Evolutionary conservation across 2,329 filamentous ascomycete species (phyloP).

Genomic region (Alternaria triticina): DNA sequence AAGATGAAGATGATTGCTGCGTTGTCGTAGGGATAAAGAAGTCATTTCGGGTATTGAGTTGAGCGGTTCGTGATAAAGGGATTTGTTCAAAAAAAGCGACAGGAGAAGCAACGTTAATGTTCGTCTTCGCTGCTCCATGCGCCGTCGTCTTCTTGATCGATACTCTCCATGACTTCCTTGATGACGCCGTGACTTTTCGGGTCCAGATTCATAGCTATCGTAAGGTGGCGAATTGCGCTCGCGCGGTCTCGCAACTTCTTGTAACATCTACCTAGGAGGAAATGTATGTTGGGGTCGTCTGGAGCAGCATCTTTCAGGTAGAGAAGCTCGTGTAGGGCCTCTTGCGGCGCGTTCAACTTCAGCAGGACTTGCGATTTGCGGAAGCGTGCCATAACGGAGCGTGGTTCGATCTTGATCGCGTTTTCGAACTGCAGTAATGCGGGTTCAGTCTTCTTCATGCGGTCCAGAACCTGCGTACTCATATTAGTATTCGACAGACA

Average conservation of each 20-base stretch:
- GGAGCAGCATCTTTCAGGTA: constrained; percentile 90
- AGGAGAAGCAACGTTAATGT: constrained; percentile 15
- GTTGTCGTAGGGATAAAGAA: neutral
- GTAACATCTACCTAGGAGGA: constrained; percentile 81
- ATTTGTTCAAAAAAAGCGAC: neutral
- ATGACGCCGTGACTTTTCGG: constrained; percentile 95
- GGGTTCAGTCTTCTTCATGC: constrained; percentile 78
- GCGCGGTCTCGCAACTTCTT: constrained; percentile 66
- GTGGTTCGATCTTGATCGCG: constrained; percentile 81
- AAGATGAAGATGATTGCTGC: neutral
- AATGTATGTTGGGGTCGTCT: constrained; percentile 95
- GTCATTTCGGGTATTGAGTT: neutral
- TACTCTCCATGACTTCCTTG: constrained; percentile 93
- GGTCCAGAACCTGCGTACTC: constrained; percentile 68
- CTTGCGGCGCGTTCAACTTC: constrained; percentile 71
- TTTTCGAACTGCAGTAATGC: constrained; percentile 83
- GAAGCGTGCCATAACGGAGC: constrained; percentile 83
- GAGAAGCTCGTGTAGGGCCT: constrained; percentile 81
- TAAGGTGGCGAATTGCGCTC: constrained; percentile 90
- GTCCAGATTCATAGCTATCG: constrained; percentile 91
- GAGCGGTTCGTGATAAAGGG: neutral
- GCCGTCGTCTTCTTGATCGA: constrained; percentile 73
- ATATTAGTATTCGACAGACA: neutral
- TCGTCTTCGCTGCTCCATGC: constrained; percentile 46
- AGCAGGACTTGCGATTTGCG: constrained; percentile 90